Conservation (phyloP, 2,329 filamentous ascomycete genomes). For the Zelopaecilomyces penicillatus region DNA sequence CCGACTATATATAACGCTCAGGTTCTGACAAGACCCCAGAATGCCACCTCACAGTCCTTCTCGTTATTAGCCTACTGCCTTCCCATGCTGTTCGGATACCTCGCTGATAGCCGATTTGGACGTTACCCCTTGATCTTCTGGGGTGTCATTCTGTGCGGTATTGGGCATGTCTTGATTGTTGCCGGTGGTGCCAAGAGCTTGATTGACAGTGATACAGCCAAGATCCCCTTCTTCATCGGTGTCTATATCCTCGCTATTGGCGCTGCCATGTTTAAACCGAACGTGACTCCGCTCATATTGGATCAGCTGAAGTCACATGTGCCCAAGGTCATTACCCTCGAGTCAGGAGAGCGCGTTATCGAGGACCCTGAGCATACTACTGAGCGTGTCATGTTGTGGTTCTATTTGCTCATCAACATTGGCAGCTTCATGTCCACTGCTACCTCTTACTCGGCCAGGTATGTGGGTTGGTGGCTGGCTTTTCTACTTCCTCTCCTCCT, state of each 20-base stretch:
- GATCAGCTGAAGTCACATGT: constrained; percentile 55
- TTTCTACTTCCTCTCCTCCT: constrained; percentile 39
- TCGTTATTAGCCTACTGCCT: constrained; percentile 49
- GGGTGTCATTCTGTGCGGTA: constrained; percentile 57
- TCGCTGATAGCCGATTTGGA: constrained; percentile 61
- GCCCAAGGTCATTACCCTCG: constrained; percentile 21
- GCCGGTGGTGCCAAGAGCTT: constrained; percentile 44
- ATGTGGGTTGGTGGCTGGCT: constrained; percentile 42
- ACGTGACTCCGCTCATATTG: constrained; percentile 59
- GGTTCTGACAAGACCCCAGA: constrained; percentile 5
- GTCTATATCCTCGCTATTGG: constrained; percentile 47
- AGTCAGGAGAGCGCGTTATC: constrained; percentile 55
- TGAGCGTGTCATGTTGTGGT: constrained; percentile 59
- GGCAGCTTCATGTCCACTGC: constrained; percentile 44
- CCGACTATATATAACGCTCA: constrained; percentile 34
- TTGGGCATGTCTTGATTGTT: constrained; percentile 62
- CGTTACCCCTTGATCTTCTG: constrained; percentile 65
- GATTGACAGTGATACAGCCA: constrained; percentile 35
- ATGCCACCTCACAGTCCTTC: constrained; percentile 37
- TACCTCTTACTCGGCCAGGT: constrained; percentile 45
- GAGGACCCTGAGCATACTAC: constrained; percentile 59
- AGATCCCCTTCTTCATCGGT: constrained; percentile 53
- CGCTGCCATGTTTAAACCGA: constrained; percentile 63
- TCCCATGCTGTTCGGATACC: constrained; percentile 45
- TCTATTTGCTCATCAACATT: constrained; percentile 48